Conservation (phyloP, 2,329 filamentous ascomycete species). For the Diaporthe longicolla region DNA sequence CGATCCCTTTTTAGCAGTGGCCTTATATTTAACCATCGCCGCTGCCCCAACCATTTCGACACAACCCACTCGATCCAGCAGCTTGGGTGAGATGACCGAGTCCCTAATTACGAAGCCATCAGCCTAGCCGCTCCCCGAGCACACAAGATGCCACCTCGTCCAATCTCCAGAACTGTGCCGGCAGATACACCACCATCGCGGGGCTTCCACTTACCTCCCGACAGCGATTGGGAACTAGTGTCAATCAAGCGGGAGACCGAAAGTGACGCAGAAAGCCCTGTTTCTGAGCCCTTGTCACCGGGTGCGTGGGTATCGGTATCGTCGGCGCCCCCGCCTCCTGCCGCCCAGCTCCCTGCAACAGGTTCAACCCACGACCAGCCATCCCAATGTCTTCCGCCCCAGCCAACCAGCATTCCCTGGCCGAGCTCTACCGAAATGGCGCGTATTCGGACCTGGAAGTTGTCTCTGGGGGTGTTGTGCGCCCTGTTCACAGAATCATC, state of each 20-base stretch:
- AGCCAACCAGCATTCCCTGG: not conserved
- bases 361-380: not conserved
- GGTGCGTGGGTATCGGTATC: too few relatives aligned
- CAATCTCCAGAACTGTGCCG: not conserved
- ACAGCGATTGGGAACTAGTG: too few relatives aligned
- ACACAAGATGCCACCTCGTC: not conserved
- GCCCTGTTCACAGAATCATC: not conserved
- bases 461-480: not conserved
- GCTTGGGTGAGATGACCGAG: too few relatives aligned
- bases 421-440: not conserved
- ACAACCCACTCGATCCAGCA: not conserved
- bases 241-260: not conserved
- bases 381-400: not conserved
- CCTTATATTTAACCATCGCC: too few relatives aligned
- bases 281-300: not conserved
- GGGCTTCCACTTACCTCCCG: not conserved
- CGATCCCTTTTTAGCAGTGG: not conserved
- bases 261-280: not conserved
- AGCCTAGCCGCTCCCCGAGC: not conserved
- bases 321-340: not conserved
- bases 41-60: not conserved
- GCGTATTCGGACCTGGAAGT: not conserved
- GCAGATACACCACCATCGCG: not conserved
- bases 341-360: not conserved
- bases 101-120: not conserved